Conservation (phyloP, 1,284 basidiomycete species). For the Golubevia pallescens region DNA sequence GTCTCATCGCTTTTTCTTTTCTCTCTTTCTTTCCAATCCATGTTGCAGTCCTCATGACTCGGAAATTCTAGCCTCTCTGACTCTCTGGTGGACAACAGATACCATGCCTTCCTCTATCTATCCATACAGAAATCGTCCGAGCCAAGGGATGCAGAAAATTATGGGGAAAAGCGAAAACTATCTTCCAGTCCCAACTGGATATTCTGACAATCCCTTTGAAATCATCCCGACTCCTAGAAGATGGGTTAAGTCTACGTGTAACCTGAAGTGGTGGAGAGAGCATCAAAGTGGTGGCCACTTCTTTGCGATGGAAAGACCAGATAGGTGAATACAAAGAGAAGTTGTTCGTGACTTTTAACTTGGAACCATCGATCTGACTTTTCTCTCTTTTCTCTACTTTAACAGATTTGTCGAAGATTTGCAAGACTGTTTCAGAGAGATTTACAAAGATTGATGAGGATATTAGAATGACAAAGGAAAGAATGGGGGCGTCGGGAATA, state of each 20-base stretch:
- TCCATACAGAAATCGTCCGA: conserved; percentile 42
- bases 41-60: background rate
- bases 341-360: no score
- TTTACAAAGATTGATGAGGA: no score
- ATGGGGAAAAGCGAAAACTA: conserved; percentile 21
- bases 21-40: no score
- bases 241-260: conserved; percentile 31
- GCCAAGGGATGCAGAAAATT: background rate
- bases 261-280: conserved; percentile 29
- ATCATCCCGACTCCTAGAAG: conserved; percentile 34
- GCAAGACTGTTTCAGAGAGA: conserved; percentile 17
- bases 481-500: no score
- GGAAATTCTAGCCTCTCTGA: conserved; percentile 28
- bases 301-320: conserved; percentile 35
- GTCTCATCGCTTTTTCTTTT: no score
- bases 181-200: conserved; percentile 31
- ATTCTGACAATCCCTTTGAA: conserved; percentile 30
- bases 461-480: no score
- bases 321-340: no score
- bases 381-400: no score
- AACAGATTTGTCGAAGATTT: conserved; percentile 25
- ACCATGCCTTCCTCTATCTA: conserved; percentile 46
- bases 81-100: conserved; percentile 38
- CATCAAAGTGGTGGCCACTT: conserved; percentile 40
- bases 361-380: no score